Base-by-base conservation (phyloP, 345 rosid species). In the Gossypium mustelinum region DNA sequence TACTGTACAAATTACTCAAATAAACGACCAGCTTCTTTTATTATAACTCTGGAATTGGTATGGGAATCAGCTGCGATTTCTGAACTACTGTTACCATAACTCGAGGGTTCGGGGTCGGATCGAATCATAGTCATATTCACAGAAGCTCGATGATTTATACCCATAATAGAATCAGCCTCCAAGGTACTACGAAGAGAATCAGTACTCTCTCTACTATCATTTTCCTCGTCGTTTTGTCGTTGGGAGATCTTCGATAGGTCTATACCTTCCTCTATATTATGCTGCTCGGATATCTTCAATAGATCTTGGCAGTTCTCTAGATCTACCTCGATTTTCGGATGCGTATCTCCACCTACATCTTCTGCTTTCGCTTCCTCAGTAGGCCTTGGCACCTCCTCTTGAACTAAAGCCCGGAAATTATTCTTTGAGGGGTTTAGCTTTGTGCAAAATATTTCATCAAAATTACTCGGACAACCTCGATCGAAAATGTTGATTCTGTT, bases 221-320 rank as follows among this genome's bases (percentile, higher is more conserved):
- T 80, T 75, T 87, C 95, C 77, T 84, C 92, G 17, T 87, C 66
- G 68, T 89, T 86, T 59, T 93, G 94, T 11, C 97, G 90, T 79
- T 89, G 94, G 43, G 97, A 92, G 76, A 94, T 85, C 80, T 90
- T 92, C 80, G 89, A 73, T 34, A 92, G 83, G 82, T 92, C 97
- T 76, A 91, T 94, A n/a, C 92, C 95, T 65, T 92, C 97, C 82
- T 92, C 92, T 43, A 56, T 18, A 56, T 4, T 59, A 4, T 34
- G 29, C 16, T 12, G 41, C 64, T 59, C 45, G 67, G 45, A 34
- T 34, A 94, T 97, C 89, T 94, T 92, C 22, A 88, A 79, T 67
- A 84, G 87, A 69, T 85, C 82, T 73, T 80, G 90, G 24, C 12
- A 4, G 5, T 14, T 17, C 20, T 62, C 45, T 9, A 59, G 29